phyloP scores from a whole-genome alignment of 176 grass and related monocot species.

The Urochloa ruziziensis region DNA sequence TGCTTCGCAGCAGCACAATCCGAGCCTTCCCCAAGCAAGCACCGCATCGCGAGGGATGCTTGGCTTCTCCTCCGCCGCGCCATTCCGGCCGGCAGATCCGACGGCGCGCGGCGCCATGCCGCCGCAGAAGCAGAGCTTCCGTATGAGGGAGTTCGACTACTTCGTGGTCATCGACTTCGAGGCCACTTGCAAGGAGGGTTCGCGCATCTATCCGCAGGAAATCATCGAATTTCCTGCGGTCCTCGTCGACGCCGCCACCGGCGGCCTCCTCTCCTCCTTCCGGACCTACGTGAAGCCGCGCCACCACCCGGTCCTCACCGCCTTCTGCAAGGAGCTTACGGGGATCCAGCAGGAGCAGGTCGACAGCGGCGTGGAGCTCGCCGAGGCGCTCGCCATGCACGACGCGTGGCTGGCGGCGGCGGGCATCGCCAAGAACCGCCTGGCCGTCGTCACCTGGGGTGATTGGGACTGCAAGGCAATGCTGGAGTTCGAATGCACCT shows the following conservation, averaged over 20 bases:
- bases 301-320: slow-evolving; percentile 50
- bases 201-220: too few relatives aligned
- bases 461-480: too few relatives aligned
- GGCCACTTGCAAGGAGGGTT: slow-evolving; percentile 55
- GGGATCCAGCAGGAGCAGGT: too few relatives aligned
- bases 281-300: slow-evolving; percentile 56
- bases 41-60: neutral
- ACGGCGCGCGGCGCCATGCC: neutral
- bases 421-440: too few relatives aligned
- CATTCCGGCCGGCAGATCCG: neutral
- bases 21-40: neutral
- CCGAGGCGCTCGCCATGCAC: slow-evolving; percentile 60
- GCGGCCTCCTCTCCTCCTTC: slow-evolving; percentile 45
- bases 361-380: slow-evolving; percentile 50
- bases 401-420: slow-evolving; percentile 42
- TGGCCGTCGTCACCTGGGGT: too few relatives aligned
- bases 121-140: neutral
- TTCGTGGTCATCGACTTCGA: slow-evolving; percentile 77
- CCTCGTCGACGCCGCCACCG: slow-evolving; percentile 4
- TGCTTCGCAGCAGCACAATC: neutral
- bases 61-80: neutral
- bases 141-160: slow-evolving; percentile 31
- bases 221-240: too few relatives aligned
- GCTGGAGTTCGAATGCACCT: too few relatives aligned
- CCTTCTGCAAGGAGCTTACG: too few relatives aligned